Evolutionary conservation across 176 grass and related monocot genomes (phyloP).

Genomic region (Raddia distichophylla): DNA sequence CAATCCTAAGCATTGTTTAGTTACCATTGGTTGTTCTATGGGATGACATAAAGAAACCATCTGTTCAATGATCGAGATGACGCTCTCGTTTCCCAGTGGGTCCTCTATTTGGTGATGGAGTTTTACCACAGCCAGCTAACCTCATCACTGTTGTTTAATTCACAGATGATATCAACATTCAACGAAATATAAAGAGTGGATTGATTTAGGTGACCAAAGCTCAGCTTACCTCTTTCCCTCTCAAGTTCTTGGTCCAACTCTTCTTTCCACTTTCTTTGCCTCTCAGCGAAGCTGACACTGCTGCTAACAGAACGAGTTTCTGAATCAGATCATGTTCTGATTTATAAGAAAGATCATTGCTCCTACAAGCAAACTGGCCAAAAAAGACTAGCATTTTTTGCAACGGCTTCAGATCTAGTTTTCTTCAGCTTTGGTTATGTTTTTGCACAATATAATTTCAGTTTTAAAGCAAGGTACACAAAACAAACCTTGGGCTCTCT

Average conservation of each 20-base stretch:
- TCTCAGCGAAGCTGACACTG: constrained; percentile 76
- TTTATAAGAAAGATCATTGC: constrained; percentile 13
- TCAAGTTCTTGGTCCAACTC: constrained; percentile 90
- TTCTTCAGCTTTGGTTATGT: constrained; percentile 5
- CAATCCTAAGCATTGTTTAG: constrained; percentile 37
- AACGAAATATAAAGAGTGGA: not conserved
- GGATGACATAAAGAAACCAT: constrained; percentile 37
- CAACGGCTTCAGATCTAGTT: not conserved
- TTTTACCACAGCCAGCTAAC: constrained; percentile 65
- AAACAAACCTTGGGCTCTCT: constrained; percentile 68
- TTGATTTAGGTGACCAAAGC: constrained; percentile 26
- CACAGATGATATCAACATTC: constrained; percentile 33
- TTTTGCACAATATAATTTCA: constrained; percentile 30
- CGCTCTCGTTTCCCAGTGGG: constrained; percentile 63
- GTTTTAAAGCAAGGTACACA: not conserved
- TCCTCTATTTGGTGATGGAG: constrained; percentile 67
- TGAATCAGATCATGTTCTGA: constrained; percentile 42
- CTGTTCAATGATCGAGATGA: constrained; percentile 44
- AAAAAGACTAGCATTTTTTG: constrained; percentile 16
- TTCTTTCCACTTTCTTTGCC: constrained; percentile 86
- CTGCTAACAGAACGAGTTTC: constrained; percentile 42
- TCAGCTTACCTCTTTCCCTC: constrained; percentile 78
- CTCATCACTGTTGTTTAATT: constrained; percentile 72
- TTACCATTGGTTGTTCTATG: constrained; percentile 33
- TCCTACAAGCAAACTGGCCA: not conserved